Evolutionary conservation across 768 basidiomycete genomes (phyloP).

Genomic region (Hericium rajendrae): DNA sequence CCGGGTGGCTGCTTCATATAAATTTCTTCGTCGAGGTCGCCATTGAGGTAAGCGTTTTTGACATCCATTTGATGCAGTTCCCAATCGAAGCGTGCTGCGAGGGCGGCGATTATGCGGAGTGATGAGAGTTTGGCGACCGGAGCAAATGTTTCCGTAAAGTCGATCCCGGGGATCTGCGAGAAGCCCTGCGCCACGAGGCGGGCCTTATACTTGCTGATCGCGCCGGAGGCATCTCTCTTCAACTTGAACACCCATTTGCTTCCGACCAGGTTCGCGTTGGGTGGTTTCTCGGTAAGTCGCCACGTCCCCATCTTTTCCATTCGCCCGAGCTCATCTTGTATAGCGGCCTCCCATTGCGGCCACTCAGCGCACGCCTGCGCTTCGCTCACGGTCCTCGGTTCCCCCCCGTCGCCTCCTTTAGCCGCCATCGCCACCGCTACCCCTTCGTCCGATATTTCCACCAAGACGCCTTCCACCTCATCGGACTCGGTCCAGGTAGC

Average conservation of each 20-base stretch:
- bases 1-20: slow-evolving; percentile 35
- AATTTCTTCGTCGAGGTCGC: slow-evolving; percentile 26
- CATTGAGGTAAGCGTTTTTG: slow-evolving; percentile 31
- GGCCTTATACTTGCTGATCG: slow-evolving; percentile 21
- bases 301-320: neutral
- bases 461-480: too few species aligned
- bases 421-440: too few species aligned
- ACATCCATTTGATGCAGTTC: slow-evolving; percentile 34
- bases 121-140: slow-evolving; percentile 13
- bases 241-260: slow-evolving; percentile 22
- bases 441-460: too few species aligned
- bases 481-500: too few species aligned
- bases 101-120: slow-evolving; percentile 21
- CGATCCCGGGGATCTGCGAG: slow-evolving; percentile 23
- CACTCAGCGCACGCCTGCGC: too few species aligned
- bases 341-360: too few species aligned
- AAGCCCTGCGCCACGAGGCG: slow-evolving; percentile 28
- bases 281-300: neutral
- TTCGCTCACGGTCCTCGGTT: too few species aligned
- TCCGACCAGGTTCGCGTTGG: neutral
- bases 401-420: too few species aligned
- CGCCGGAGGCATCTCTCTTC: slow-evolving; percentile 23
- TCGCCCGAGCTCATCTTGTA: too few species aligned
- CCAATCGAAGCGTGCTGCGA: slow-evolving; percentile 24
- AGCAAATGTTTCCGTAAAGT: slow-evolving; percentile 21